Evolutionary conservation across 192 early-diverging fungal species (phyloP), one percentile per base, ranked within the genome.

Genomic region (Helicostylum pulchrum): DNA sequence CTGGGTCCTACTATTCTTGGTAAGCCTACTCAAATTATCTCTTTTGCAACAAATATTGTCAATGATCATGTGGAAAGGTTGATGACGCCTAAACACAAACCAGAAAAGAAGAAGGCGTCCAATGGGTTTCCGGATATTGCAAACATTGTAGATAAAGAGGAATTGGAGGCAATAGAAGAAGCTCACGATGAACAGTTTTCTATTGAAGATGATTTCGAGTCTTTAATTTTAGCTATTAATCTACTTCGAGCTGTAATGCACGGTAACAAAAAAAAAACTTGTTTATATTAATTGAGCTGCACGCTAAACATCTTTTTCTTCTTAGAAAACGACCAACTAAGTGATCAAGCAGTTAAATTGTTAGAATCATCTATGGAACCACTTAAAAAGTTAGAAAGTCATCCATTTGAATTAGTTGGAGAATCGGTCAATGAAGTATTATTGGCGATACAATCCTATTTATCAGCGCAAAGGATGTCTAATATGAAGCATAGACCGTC

Each of bases 1-100:
- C 70, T 92, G 45, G 93, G 93, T 0, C 87, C 92, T n/a, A 72
- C 74, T 3, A 90, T 93, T 42, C 57, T 95, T 46, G 77, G 82
- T 57, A 88, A 87, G 30, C 88, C 90, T 34, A 78, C 78, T 0
- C 90, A 95, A 69, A 84, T 95, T 21, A 77, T 95, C 61, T 78
- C 80, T 5, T 84, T 90, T 76, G 85, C 83, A 14, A 80, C 84
- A 34, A 84, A 81, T 54, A 79, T 87, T 17, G 59, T 90, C 12
- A 86, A 88, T 65, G 74, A 78, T 36, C 75, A 77, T 44, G 61
- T 77, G 62, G 66, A 71, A 14, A 50, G 61, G 34, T 26, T 34
- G 17, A 50, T 46, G 9, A 46, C 54, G 57, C 2, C 7, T 58
- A 54, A 36, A 31, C 15, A 55, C 60, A 39, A 39, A 39, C 36